Evolutionary conservation across 2,329 filamentous ascomycete genomes (phyloP).

Genomic region (Cryoendolithus antarcticus): DNA sequence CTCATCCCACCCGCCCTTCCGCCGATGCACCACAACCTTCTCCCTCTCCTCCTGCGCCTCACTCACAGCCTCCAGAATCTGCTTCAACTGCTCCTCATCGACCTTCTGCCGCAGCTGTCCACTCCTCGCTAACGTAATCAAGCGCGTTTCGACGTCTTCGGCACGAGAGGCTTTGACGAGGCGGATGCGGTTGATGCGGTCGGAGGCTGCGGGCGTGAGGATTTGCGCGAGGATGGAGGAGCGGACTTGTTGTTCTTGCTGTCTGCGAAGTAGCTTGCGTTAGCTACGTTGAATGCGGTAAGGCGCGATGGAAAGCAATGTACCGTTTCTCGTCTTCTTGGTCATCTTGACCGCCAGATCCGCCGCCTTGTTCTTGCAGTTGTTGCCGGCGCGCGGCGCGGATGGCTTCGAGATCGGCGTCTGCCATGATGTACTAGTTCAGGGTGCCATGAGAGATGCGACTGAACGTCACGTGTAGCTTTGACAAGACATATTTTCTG

Average conservation of each 20-base stretch:
- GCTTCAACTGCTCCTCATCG: constrained; percentile 86
- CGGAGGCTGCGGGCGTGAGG: constrained; percentile 83
- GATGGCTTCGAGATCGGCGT: constrained; percentile 64
- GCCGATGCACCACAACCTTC: constrained; percentile 74
- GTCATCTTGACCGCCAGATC: constrained; percentile 36
- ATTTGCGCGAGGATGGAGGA: constrained; percentile 77
- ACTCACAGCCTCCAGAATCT: constrained; percentile 71
- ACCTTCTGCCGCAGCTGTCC: constrained; percentile 82
- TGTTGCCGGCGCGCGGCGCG: constrained; percentile 85
- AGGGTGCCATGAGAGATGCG: not conserved
- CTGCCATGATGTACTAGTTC: constrained; percentile 39
- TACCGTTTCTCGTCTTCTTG: constrained; percentile 44
- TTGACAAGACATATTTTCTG: too few species aligned
- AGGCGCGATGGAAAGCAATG: constrained; percentile 1
- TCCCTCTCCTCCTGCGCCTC: constrained; percentile 59
- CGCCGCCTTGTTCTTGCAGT: constrained; percentile 60
- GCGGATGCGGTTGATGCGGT: constrained; percentile 85
- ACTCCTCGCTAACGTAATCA: constrained; percentile 80
- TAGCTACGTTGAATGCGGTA: not conserved
- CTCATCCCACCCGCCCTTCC: constrained; percentile 77
- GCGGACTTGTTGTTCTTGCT: constrained; percentile 53
- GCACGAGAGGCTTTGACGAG: constrained; percentile 91
- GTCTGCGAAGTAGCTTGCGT: constrained; percentile 26
- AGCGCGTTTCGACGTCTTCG: constrained; percentile 76
- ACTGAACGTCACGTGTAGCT: too few species aligned